Base-by-base conservation (phyloP, 257 asterid genomes). In the Knoxia roxburghii region DNA sequence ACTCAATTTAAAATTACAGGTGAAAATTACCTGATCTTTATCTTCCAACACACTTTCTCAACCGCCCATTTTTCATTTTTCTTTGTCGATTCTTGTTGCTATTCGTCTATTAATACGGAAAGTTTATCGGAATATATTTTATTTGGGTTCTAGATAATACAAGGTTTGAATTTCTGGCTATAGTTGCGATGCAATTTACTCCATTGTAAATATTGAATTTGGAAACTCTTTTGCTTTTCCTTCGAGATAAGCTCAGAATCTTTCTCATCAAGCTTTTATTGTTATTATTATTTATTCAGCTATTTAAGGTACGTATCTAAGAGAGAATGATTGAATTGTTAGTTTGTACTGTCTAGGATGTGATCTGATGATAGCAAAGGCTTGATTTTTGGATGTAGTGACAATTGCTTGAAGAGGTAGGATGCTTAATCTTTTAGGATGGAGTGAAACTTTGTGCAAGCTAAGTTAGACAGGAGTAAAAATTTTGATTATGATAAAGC, bases 1-100 rank as follows among this genome's bases (percentile, higher is more conserved):
- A 27, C 54, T 18, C 46, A 26, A n/a, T n/a, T n/a, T n/a, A n/a
- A 9, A 24, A 67, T 67, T 56, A 27, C 33, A 55, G 72, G 72
- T 41, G n/a, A 68, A 7, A 1, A 40, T 58, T 33, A n/a, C n/a
- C n/a, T n/a, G n/a, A n/a, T 2, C 7, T n/a, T 27, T 18, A 40
- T 55, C 61, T 20, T 43, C 18, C 49, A 43, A 43, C 11, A 39
- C 45, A 39, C 45, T 39, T 12, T n/a, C n/a, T n/a, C n/a, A n/a
- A n/a, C n/a, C n/a, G n/a, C n/a, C n/a, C n/a, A n/a, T n/a, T n/a
- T n/a, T n/a, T n/a, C n/a, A n/a, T n/a, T n/a, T n/a, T n/a, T n/a
- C n/a, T n/a, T n/a, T n/a, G n/a, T n/a, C n/a, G n/a, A n/a, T n/a
- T n/a, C n/a, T n/a, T n/a, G n/a, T n/a, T n/a, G n/a, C n/a, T n/a